Percentiles rank a stretch among this genome's conserved stretches.
phyloP scores from a whole-genome alignment of 352 stramenopile genomes.

The Pythium aristosporum region DNA sequence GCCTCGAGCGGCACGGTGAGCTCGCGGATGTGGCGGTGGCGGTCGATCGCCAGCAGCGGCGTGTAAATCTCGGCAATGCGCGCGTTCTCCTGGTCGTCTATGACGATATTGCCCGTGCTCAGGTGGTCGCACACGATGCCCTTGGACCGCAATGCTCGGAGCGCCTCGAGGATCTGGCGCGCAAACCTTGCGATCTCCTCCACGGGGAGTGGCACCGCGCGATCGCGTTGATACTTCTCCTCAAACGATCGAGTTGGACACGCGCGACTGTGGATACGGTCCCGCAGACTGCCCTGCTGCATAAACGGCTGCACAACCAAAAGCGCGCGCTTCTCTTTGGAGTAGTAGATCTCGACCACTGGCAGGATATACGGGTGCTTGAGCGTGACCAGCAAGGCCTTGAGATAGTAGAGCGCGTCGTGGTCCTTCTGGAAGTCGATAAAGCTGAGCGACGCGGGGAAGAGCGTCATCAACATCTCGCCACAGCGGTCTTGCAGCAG shows the following conservation, averaged over 20 bases:
- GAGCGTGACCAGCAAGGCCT: conserved; percentile 72
- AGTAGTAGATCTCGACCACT: conserved; percentile 65
- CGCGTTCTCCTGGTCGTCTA: conserved; percentile 54
- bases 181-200: conserved; percentile 61
- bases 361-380: conserved; percentile 78
- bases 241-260: conserved; percentile 40
- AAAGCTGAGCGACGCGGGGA: conserved; percentile 55
- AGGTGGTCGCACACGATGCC: conserved; percentile 72
- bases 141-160: conserved; percentile 51
- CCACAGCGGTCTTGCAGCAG: conserved; percentile 49
- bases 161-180: conserved; percentile 57
- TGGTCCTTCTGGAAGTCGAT: conserved; percentile 60
- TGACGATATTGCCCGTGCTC: conserved; percentile 57
- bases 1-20: conserved; percentile 63
- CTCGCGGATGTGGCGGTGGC: conserved; percentile 48
- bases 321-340: conserved; percentile 61
- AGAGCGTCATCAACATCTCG: conserved; percentile 61
- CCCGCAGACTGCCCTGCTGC: conserved; percentile 51
- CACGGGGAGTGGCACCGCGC: conserved; percentile 36
- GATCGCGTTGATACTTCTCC: conserved; percentile 52
- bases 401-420: conserved; percentile 59
- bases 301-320: conserved; percentile 71
- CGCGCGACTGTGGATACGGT: conserved; percentile 49
- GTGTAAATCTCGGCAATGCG: conserved; percentile 65
- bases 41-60: conserved; percentile 58